These are phyloP conservation scores for Misopates orontium DNA, from an alignment of 257 asterid genomes.

Conservation along the genomic window DNA sequence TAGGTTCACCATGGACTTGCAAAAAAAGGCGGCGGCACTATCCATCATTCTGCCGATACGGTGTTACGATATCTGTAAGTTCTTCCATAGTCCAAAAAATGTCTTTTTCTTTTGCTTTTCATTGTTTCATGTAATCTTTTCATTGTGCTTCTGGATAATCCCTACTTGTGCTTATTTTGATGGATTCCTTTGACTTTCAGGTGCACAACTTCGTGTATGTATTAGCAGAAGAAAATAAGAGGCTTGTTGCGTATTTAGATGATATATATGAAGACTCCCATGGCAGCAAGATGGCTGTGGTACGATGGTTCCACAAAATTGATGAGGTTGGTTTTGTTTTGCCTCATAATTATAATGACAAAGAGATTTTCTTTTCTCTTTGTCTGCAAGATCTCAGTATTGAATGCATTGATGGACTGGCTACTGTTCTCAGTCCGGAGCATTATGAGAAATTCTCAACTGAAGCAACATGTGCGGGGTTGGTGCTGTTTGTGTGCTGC, in stretches of 20 bases:
- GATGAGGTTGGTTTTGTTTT: slow-evolving; percentile 93
- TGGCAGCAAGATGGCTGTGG: slow-evolving; percentile 89
- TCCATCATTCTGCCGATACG: slow-evolving; percentile 64
- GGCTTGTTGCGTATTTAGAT: slow-evolving; percentile 79
- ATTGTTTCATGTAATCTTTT: background rate
- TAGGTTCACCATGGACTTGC: slow-evolving; percentile 71
- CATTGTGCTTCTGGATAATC: background rate
- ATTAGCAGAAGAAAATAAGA: slow-evolving; percentile 71
- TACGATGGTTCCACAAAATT: slow-evolving; percentile 95
- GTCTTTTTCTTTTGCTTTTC: background rate
- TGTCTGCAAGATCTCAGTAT: slow-evolving; percentile 91
- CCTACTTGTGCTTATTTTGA: background rate
- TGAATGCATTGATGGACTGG: slow-evolving; percentile 92
- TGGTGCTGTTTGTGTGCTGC: slow-evolving; percentile 71
- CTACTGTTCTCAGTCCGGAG: slow-evolving; percentile 84
- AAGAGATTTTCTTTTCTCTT: slow-evolving; percentile 91
- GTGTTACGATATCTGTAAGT: slow-evolving; percentile 73
- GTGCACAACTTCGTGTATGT: slow-evolving; percentile 74
- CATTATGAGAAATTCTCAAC: slow-evolving; percentile 55
- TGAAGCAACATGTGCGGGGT: slow-evolving; percentile 39
- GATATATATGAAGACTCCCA: slow-evolving; percentile 80
- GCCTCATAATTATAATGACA: slow-evolving; percentile 76
- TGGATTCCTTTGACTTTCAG: slow-evolving; percentile 36
- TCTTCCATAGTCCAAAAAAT: background rate
- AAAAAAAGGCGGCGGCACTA: slow-evolving; percentile 68